phyloP scores from a whole-genome alignment of 2,329 filamentous ascomycete genomes.

The Capronia epimyces region DNA sequence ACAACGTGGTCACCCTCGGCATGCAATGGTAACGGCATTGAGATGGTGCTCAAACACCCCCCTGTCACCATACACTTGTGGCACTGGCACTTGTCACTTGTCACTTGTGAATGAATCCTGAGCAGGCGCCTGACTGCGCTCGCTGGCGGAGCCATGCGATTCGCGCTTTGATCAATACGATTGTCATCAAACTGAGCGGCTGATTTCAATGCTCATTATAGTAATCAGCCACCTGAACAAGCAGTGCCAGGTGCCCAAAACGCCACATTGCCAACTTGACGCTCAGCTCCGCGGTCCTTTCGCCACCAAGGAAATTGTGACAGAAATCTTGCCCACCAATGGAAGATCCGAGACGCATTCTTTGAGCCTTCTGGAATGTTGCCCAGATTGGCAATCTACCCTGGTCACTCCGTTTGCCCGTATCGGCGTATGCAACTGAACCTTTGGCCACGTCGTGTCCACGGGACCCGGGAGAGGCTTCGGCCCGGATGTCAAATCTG shows the following conservation, averaged over 20 bases:
- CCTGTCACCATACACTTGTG: too few relatives aligned
- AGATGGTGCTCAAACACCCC: too few relatives aligned
- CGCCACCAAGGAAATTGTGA: neutral
- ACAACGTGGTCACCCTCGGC: constrained; percentile 1
- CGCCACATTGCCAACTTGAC: neutral
- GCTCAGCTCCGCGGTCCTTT: neutral
- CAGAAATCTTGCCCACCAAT: neutral
- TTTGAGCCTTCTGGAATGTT: constrained; percentile 14
- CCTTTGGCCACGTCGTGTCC: neutral
- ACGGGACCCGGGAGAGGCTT: neutral
- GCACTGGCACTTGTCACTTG: constrained; percentile 9
- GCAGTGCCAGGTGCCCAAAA: neutral
- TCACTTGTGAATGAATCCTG: neutral
- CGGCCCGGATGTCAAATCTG: neutral
- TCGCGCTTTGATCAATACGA: too few relatives aligned
- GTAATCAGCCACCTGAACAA: neutral
- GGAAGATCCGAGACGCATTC: constrained; percentile 1
- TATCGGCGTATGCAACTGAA: constrained; percentile 7
- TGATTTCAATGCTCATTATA: too few relatives aligned
- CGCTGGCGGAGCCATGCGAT: neutral
- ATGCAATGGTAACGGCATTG: too few relatives aligned
- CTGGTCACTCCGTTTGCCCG: constrained; percentile 1
- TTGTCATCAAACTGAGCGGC: too few relatives aligned
- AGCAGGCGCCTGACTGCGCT: neutral
- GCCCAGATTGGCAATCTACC: constrained; percentile 14